Base-by-base conservation (phyloP, 257 asterid genomes). In the Solanum chilense region DNA sequence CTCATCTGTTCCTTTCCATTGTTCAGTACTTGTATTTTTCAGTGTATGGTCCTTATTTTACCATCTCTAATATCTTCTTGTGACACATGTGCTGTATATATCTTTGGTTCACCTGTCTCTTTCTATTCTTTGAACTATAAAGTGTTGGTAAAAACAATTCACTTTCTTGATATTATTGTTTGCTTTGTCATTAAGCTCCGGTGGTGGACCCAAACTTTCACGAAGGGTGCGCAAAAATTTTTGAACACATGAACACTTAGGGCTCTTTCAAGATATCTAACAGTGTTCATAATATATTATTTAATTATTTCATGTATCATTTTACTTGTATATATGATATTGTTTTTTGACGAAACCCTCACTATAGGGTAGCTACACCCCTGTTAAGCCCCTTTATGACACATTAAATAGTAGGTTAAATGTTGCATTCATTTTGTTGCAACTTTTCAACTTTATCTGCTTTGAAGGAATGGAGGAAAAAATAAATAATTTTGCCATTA, bases 361-460 rank as follows among this genome's bases (percentile, higher is more conserved):
- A 0, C 42, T 39, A 39, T 39, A 39, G 42, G 42, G 42, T 39
- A 39, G 42, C 42, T 39, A 0, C 42, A 9, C 42, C 42, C 15
- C 18, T 49, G 35, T 33, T 33, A 33, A 23, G 29, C 12, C 69
- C 15, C 18, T 49, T 47, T 2, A 80, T 58, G 23, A 84, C 37
- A 11, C 64, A 71, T 82, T 69, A 16, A 23, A 42, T 88, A 52
- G 18, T 71, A 10, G 52, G 11, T 80, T 18, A 76, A 76, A 42
- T 42, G 60, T 41, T 23, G 83, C 60, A 41, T 86, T 31, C 15
- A 10, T 75, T 41, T 89, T 89, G 71, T 87, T 93, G 91, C 88
- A 87, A 90, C 90, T 90, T 92, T 93, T 90, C 83, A 86, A 89
- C 90, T 88, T 88, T 90, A 88, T 87, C 42, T 83, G 5, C 80